phyloP scores from a whole-genome alignment of 257 asterid genomes.

The Jasminum sambac region DNA sequence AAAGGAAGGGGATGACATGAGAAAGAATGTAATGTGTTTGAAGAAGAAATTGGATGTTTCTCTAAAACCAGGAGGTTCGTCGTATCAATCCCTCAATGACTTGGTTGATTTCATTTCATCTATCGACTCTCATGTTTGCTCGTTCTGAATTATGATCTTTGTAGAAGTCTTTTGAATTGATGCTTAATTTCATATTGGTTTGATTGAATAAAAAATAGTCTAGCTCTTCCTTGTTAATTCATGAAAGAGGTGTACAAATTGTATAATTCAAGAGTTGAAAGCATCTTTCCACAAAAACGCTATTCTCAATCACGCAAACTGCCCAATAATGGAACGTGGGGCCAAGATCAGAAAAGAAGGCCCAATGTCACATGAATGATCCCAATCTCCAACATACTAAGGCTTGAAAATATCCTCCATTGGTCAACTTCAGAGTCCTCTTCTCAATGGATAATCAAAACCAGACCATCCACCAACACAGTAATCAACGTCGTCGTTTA shows the following conservation, averaged over 20 bases:
- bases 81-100: constrained; percentile 25
- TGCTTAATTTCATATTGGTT: too few relatives aligned
- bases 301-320: too few relatives aligned
- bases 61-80: constrained; percentile 30
- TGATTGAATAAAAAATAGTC: background rate
- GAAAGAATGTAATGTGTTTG: constrained; percentile 26
- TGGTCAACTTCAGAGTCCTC: background rate
- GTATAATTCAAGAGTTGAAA: too few relatives aligned
- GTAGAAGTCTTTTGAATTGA: background rate
- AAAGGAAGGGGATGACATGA: constrained; percentile 32
- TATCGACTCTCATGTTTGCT: background rate
- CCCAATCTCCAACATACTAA: too few relatives aligned
- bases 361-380: too few relatives aligned
- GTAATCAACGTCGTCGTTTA: constrained; percentile 18
- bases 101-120: constrained; percentile 38
- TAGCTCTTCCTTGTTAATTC: background rate
- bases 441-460: constrained; percentile 4
- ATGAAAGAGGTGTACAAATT: background rate
- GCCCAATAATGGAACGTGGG: too few relatives aligned
- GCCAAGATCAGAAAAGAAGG: too few relatives aligned
- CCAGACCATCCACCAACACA: background rate
- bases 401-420: background rate
- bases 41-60: constrained; percentile 22
- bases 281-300: too few relatives aligned
- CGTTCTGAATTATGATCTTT: background rate